These are phyloP conservation scores for Eremochloa ophiuroides DNA, from an alignment of 176 grass and related monocot genomes.

Conservation along the genomic window DNA sequence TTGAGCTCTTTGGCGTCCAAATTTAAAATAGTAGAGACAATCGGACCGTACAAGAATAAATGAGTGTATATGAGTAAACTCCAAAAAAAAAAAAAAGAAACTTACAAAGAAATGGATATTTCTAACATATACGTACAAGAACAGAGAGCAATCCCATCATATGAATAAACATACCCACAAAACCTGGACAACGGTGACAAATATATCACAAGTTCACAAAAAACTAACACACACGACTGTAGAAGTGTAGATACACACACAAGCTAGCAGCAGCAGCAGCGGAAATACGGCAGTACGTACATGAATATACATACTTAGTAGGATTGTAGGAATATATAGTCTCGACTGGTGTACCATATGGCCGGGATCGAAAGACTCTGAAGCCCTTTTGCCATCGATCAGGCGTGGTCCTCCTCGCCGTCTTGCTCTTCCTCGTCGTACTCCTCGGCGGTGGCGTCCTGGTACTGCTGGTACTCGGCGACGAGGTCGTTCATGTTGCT, in stretches of 20 bases:
- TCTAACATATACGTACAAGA: constrained; percentile 29
- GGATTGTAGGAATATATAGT: not conserved
- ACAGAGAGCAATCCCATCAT: not conserved
- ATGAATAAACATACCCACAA: not conserved
- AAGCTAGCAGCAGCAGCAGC: constrained; percentile 12
- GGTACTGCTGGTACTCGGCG: constrained; percentile 96
- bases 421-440: constrained; percentile 37
- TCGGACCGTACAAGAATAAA: too few relatives aligned
- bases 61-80: too few relatives aligned
- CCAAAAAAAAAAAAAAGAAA: too few relatives aligned
- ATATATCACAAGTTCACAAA: not conserved
- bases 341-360: not conserved
- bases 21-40: not conserved
- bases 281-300: not conserved
- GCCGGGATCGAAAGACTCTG: too few relatives aligned
- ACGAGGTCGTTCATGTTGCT: constrained; percentile 99
- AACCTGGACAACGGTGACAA: not conserved
- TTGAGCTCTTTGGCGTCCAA: not conserved
- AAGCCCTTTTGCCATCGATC: too few relatives aligned
- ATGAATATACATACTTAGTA: not conserved
- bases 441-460: constrained; percentile 74
- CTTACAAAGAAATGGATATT: not conserved
- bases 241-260: not conserved
- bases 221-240: not conserved
- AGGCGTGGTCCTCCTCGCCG: constrained; percentile 34